Evolutionary conservation across 2,329 filamentous ascomycete species (phyloP).

Genomic region (Coleophoma eucalyptorum): DNA sequence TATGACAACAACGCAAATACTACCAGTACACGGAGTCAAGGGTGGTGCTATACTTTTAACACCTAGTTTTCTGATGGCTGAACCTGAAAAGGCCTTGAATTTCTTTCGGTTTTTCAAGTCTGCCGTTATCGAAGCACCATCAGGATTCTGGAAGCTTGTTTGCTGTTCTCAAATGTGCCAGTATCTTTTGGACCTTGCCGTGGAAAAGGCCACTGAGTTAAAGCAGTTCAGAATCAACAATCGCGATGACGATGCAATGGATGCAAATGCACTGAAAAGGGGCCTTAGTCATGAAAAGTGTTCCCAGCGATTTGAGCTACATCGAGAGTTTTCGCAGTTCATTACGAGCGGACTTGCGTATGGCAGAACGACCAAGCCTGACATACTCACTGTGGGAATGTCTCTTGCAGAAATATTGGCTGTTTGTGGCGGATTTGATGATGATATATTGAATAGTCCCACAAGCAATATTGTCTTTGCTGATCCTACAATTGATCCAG

Average conservation of each 20-base stretch:
- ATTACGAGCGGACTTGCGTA: constrained; percentile 5
- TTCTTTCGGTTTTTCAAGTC: constrained; percentile 38
- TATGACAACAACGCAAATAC: constrained; percentile 35
- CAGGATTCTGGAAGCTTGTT: constrained; percentile 14
- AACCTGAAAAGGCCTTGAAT: constrained; percentile 33
- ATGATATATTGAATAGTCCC: too few relatives aligned
- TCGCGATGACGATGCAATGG: constrained; percentile 16
- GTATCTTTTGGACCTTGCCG: constrained; percentile 24
- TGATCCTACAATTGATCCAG: constrained; percentile 44
- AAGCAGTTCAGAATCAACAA: constrained; percentile 14
- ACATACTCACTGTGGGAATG: too few relatives aligned
- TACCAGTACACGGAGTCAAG: constrained; percentile 28
- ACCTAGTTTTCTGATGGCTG: constrained; percentile 44
- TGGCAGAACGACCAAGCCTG: background rate
- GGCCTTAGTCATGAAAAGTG: constrained; percentile 20
- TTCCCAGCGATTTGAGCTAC: constrained; percentile 15
- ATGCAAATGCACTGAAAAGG: constrained; percentile 14
- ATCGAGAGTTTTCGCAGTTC: constrained; percentile 10
- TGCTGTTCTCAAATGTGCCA: constrained; percentile 18
- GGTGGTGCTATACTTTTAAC: constrained; percentile 43
- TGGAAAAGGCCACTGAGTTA: constrained; percentile 21
- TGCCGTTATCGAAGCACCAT: constrained; percentile 12
- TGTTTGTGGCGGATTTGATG: too few relatives aligned
- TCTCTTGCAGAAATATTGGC: too few relatives aligned
- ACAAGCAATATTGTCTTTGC: constrained; percentile 37